Evolutionary conservation across 2,329 filamentous ascomycete species (phyloP).

Genomic region (Penicillium sp.): DNA sequence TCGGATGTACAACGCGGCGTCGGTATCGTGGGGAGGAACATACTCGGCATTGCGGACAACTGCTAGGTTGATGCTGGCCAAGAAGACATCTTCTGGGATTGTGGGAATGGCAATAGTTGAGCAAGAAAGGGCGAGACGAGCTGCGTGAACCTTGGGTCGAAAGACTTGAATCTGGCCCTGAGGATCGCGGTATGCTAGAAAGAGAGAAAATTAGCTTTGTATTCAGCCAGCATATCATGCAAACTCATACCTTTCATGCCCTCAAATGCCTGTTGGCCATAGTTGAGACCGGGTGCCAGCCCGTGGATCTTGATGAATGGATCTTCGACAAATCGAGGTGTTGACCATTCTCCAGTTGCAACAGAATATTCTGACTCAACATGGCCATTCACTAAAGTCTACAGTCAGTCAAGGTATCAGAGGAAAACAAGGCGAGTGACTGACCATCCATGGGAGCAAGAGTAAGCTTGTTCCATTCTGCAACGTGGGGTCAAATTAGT

Average conservation of each 20-base stretch:
- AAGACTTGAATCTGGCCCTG: constrained; percentile 34
- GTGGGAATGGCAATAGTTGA: constrained; percentile 33
- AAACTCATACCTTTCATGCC: not conserved
- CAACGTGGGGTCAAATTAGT: not conserved
- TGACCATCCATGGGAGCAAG: not conserved
- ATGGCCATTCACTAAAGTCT: not conserved
- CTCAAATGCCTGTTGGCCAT: not conserved
- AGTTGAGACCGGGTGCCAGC: not conserved
- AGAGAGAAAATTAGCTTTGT: not conserved
- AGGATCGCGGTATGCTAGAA: constrained; percentile 18
- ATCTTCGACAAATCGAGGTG: not conserved
- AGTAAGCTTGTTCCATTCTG: not conserved
- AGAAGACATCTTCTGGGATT: constrained; percentile 32
- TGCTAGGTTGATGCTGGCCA: constrained; percentile 9
- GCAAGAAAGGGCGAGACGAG: constrained; percentile 31
- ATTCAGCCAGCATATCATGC: no score
- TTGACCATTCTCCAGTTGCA: not conserved
- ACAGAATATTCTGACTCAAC: not conserved
- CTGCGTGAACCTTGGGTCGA: constrained; percentile 32
- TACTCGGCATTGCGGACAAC: not conserved
- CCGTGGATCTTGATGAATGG: not conserved
- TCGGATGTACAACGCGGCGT: constrained; percentile 38
- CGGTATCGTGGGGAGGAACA: constrained; percentile 18
- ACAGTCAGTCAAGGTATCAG: not conserved
- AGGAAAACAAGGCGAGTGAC: not conserved